A percentile compares a stretch with the other conserved stretches of the same genome.
These are phyloP conservation scores for Musa acuminata DNA, from an alignment of 176 grass and related monocot genomes.

Conservation along the genomic window DNA sequence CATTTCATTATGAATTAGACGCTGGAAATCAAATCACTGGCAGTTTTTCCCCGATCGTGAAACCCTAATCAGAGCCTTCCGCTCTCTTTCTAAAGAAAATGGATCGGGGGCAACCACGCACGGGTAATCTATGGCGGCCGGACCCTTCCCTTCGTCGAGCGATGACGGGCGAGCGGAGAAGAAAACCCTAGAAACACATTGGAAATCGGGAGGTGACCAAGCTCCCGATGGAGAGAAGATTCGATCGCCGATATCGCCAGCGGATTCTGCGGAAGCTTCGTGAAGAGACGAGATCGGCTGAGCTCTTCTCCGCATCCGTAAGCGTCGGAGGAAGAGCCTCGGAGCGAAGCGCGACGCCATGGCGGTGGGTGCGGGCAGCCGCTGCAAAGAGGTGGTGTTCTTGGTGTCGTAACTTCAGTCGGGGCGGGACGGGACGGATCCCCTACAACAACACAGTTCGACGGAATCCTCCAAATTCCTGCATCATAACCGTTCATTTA, in stretches of 20 bases:
- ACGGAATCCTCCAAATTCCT: no score
- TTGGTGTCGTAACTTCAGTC: no score
- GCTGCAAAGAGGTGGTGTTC: no score
- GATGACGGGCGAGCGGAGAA: constrained; percentile 29
- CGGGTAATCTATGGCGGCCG: constrained; percentile 21
- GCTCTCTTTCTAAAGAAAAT: background rate
- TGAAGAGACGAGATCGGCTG: constrained; percentile 2
- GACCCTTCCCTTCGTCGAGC: constrained; percentile 11
- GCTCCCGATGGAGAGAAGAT: background rate
- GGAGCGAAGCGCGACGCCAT: constrained; percentile 23
- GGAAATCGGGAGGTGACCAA: background rate
- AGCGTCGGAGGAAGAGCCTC: constrained; percentile 18
- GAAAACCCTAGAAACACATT: constrained; percentile 21
- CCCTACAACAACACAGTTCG: no score
- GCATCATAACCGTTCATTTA: no score
- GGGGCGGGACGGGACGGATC: no score
- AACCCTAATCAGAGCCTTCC: no score
- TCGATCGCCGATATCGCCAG: background rate
- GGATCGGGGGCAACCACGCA: constrained; percentile 9
- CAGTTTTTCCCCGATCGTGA: no score
- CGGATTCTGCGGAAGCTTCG: constrained; percentile 22
- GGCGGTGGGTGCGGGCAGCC: background rate
- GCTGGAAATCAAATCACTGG: no score
- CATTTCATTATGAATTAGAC: no score
- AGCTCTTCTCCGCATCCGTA: constrained; percentile 5